Evolutionary conservation across 169 alveolate species (phyloP), one percentile per base, ranked within the genome.

Genomic region (Plasmodium gonderi): DNA sequence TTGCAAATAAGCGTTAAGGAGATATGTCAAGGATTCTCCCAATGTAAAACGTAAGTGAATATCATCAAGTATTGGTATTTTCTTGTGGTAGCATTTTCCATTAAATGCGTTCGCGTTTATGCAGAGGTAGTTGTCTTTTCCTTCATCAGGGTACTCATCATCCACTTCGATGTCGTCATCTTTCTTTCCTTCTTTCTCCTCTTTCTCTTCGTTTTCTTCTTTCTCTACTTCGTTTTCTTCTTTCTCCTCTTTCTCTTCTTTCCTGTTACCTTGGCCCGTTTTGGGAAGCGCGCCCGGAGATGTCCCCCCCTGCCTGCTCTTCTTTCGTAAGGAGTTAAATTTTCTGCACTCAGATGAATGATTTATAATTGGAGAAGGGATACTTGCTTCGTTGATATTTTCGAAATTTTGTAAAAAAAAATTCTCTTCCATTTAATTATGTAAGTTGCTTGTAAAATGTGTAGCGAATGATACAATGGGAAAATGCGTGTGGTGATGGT

Each of bases 371-470:
- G 93, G 93, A 0, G 93, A 20, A 17, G 93, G 93, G 20, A 87
- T 14, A 12, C 60, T 87, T 2, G 20, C 80, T 65, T 76, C 93
- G 33, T 87, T 51, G 60, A 87, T 36, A 20, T 87, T 54, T 75
- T 87, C 89, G 33, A 60, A 87, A 29, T 72, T 75, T 38, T 54
- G 89, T 3, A 87, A 36, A 87, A 87, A 87, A 75, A 36, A 36
- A 17, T 60, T 87, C 6, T 87, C 89, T 26, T 51, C 87, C 93
- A 87, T 87, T n/a, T n/a, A n/a, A n/a, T n/a, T n/a, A n/a, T n/a
- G n/a, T n/a, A n/a, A n/a, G n/a, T n/a, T n/a, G n/a, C n/a, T n/a
- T n/a, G n/a, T n/a, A n/a, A n/a, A n/a, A n/a, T n/a, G n/a, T n/a
- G n/a, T n/a, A n/a, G n/a, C n/a, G n/a, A n/a, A n/a, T n/a, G n/a